Evolutionary conservation across 148 eudicot species (phyloP).

Genomic region (Rhododendron ovatum): DNA sequence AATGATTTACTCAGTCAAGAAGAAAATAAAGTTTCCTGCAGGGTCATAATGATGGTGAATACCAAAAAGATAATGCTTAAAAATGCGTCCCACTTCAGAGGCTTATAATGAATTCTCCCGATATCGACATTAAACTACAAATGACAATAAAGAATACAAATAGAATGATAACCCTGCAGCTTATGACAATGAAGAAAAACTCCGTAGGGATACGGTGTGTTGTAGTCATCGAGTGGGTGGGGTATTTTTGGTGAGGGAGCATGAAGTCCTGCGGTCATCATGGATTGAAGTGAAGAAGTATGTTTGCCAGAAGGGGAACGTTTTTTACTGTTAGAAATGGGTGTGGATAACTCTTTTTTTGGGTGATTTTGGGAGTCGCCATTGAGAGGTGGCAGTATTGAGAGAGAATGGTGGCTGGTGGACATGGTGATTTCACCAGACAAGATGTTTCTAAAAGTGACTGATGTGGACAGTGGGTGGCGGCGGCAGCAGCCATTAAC

Average conservation of each 20-base stretch:
- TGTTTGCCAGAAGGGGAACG: not conserved
- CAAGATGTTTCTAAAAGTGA: not conserved
- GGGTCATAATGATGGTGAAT: not conserved
- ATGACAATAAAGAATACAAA: not conserved
- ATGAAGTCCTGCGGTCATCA: not conserved
- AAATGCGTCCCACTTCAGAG: not conserved
- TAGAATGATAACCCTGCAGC: not conserved
- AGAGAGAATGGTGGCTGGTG: not conserved
- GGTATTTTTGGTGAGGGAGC: not conserved
- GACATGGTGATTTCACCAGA: not conserved
- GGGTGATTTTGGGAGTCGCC: not conserved
- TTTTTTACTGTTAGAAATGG: not conserved
- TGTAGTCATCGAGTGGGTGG: not conserved
- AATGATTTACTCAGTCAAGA: not conserved
- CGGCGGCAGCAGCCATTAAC: not conserved
- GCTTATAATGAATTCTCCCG: not conserved
- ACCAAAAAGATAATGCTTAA: not conserved
- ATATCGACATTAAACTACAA: not conserved
- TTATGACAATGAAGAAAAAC: not conserved
- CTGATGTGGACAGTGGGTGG: not conserved
- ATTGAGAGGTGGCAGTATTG: not conserved
- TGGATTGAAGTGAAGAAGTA: not conserved
- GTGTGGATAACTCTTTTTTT: not conserved
- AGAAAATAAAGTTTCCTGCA: not conserved
- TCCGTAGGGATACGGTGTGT: not conserved